Percentiles rank a stretch among this genome's conserved stretches.
Evolutionary conservation across 2,329 filamentous ascomycete genomes (phyloP).

Genomic region (Trichoderma guizhouense): DNA sequence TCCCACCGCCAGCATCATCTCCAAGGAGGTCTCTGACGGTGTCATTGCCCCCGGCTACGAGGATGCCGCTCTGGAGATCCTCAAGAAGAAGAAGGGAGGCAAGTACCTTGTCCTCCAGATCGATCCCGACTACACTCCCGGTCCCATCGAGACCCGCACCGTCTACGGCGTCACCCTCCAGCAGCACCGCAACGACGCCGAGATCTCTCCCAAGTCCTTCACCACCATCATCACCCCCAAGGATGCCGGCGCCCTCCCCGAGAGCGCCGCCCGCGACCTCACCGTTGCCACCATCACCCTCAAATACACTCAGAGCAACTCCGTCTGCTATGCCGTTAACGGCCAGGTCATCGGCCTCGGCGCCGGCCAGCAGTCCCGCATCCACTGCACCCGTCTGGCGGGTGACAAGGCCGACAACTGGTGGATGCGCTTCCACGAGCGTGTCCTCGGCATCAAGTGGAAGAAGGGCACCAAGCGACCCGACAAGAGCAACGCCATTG

Average conservation of each 20-base stretch:
- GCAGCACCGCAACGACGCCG: constrained; percentile 89
- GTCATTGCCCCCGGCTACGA: constrained; percentile 89
- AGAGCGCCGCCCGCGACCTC: constrained; percentile 80
- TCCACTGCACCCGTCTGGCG: constrained; percentile 95
- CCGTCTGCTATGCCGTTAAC: constrained; percentile 92
- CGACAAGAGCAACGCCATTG: constrained; percentile 98
- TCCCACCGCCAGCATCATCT: constrained; percentile 94
- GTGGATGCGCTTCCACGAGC: constrained; percentile 98
- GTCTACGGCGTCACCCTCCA: constrained; percentile 86
- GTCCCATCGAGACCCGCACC: constrained; percentile 77
- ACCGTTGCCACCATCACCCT: constrained; percentile 94
- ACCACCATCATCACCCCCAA: constrained; percentile 82
- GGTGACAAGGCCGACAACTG: constrained; percentile 99
- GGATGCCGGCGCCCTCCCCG: constrained; percentile 67
- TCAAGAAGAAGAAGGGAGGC: constrained; percentile 97
- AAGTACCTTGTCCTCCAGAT: constrained; percentile 96
- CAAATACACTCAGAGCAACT: constrained; percentile 99
- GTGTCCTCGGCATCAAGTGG: constrained; percentile 85
- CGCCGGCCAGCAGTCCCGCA: constrained; percentile 94
- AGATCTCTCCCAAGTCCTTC: constrained; percentile 83
- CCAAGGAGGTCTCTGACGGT: constrained; percentile 94
- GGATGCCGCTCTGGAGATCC: constrained; percentile 79
- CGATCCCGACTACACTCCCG: constrained; percentile 79
- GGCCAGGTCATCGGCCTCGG: constrained; percentile 93
- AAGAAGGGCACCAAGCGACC: constrained; percentile 96